Base-by-base conservation (phyloP, 768 basidiomycete genomes). In the Pulveroboletus sp. region DNA sequence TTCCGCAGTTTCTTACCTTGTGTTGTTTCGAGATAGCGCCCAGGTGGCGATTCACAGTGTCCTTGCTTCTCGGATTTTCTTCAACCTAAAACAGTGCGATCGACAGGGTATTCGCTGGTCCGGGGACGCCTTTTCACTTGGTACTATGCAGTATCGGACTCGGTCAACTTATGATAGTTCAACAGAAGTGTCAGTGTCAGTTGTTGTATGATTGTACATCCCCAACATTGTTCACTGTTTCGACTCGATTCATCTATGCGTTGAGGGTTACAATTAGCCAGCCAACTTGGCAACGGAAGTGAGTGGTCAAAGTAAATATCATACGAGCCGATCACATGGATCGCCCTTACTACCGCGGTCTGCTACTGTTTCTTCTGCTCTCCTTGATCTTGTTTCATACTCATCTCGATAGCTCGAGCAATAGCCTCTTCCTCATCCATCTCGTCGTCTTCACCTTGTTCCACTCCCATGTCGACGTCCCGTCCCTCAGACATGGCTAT, bases 351-450 rank as follows among this genome's bases (percentile, higher is more conserved):
- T 8, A 32, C 16, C 19, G 12, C 19, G 34, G 43, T 11, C 24
- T 50, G 29, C 48, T 57, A 62, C 62, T 65, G 58, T 42, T 66
- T 68, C 23, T 70, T 68, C 60, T 78, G 73, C 43, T 69, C 67
- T 55, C 72, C 67, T 51, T 80, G 74, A 51, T 79, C 74, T 41
- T 75, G 75, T 63, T 83, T 78, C 89, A 95, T 86, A 63, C 93
- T 95, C 91, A 95, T 91, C 67, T 82, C 83, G 58, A 96, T 97
- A 13, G 95, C 96, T 39, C 82, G 75, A 39, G 85, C 82, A 63
- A 97, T 97, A 27, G 86, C 93, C 46, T 85, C 93, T 57, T 96
- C 94, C 61, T 94, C 91, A 51, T 81, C 80, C 61, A 83, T 74
- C 45, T 82, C 83, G 5, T 87, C 89, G 4, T 86, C 89, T 2